Base-by-base conservation (phyloP, 805 yeast species). In the Wickerhamiella vanderwaltii region DNA sequence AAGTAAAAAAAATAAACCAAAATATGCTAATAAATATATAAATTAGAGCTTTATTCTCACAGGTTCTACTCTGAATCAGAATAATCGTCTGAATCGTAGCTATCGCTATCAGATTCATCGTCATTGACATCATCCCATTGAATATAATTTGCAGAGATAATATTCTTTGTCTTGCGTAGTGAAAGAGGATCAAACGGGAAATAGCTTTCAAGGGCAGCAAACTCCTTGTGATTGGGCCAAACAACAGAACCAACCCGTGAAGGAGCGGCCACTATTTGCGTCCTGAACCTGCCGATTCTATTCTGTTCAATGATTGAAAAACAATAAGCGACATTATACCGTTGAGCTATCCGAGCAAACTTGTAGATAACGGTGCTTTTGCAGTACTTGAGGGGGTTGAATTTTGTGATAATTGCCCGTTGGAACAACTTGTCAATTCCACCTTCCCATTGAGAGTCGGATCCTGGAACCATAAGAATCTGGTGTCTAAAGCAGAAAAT, bases 141-240 rank as follows among this genome's bases (percentile, higher is more conserved):
- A 20, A 87, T 75, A 54, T 77, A 81, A 45, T 69, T 68, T 5
- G 62, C 66, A 24, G 68, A 64, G 43, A 91, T 62, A 25, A 74
- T 57, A 29, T 62, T 58, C 51, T 77, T 74, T 36, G 83, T 72
- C 9, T 61, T 61, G 34, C 77, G 79, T 48, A 88, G 68, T 39
- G 81, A 73, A 47, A 91, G 61, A 1, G 98, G 98, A 64, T 88
- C 97, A 58, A 83, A 88, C 9, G 98, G 98, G 61, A 88, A 88
- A 58, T 85, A 88, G n/a, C 91, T 86, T 58, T 87, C 95, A 40
- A 88, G 66, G 53, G 85, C 94, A 50, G 82, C 70, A 54, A 83
- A 85, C 55, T 86, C 95, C 55, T 82, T 87, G 53, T 77, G 77
- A 43, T 75, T 73, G 23, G 52, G 49, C 52, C 57, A 57, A 5